Evolutionary conservation across 768 basidiomycete genomes (phyloP), one percentile per base, ranked within the genome.

Genomic region (Naematelia encephala): DNA sequence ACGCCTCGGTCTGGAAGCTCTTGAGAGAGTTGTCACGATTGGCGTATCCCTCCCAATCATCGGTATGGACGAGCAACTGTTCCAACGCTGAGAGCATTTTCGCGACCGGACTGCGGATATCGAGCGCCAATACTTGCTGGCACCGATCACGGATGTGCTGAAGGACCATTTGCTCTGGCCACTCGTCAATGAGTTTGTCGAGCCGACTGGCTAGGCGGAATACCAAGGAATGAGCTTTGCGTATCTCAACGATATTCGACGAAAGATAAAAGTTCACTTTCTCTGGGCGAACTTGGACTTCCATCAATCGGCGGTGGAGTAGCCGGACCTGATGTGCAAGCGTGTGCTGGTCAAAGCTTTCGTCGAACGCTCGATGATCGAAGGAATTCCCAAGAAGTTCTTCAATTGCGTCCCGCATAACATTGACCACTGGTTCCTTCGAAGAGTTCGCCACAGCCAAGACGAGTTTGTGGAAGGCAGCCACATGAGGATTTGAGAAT

Each of bases 101-200:
- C 4, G 94, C 91, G 8, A 96, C 79, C 0, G 96, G 86, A 63
- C 85, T 86, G 34, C 82, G 79, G 19, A 89, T 78, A 50, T 82
- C 80, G 21, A 91, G 79, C 0, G 78, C 70, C 43, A 91, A 78
- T 59, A 91, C 82, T 5, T 80, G 75, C 42, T 87, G 82, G 68
- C 88, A 91, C 28, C 87, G 86, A 56, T 82, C 83, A 30, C 81
- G 80, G 30, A 99, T 82, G 73, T 94, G 86, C 26, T 87, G 88
- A n/a, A 96, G 81, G 8, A 97, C 90, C 87, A 93, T 91, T 75
- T 99, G 96, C 63, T 98, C 94, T 0, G 96, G 94, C 92, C 91
- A 99, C 64, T 91, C 87, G 60, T 80, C 78, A 23, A 87, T 81
- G 19, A 96, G 80, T 1, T 30, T 59, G 13, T 79, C 66, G 26